phyloP scores from a whole-genome alignment of 73 alveolate genomes.

The Paramecium sonneborni region DNA sequence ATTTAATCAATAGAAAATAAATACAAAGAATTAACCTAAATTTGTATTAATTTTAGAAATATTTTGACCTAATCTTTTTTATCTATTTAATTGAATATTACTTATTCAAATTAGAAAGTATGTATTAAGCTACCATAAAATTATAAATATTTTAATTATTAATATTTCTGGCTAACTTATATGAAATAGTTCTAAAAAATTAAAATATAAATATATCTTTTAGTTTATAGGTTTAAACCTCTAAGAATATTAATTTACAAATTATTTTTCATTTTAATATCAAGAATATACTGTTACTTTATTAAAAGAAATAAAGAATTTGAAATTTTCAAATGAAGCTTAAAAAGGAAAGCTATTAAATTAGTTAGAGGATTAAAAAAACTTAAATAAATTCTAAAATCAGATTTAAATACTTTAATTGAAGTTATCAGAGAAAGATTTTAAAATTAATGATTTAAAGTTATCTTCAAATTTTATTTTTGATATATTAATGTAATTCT shows the following conservation, averaged over 20 bases:
- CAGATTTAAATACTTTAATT: conserved; percentile 15
- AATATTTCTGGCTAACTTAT: not conserved
- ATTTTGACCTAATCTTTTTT: not conserved
- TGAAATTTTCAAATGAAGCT: not conserved
- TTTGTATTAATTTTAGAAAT: not conserved
- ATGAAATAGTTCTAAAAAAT: not conserved
- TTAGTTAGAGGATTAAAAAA: not conserved
- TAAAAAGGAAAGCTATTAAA: not conserved
- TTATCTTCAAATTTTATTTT: no score
- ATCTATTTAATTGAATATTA: not conserved
- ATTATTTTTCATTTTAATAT: not conserved
- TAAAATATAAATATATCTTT: not conserved
- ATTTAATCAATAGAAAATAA: not conserved
- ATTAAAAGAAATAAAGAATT: not conserved
- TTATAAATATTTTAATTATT: not conserved
- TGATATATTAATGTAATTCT: no score
- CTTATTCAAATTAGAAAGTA: not conserved
- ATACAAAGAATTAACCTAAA: not conserved
- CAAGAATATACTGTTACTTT: not conserved
- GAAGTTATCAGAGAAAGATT: not conserved
- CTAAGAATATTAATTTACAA: not conserved
- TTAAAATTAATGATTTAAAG: not conserved
- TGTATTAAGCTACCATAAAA: not conserved
- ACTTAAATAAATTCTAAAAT: not conserved
- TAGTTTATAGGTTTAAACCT: not conserved